Base-by-base conservation (phyloP, 768 basidiomycete species). In the Cystofilobasidium bisporidii region DNA sequence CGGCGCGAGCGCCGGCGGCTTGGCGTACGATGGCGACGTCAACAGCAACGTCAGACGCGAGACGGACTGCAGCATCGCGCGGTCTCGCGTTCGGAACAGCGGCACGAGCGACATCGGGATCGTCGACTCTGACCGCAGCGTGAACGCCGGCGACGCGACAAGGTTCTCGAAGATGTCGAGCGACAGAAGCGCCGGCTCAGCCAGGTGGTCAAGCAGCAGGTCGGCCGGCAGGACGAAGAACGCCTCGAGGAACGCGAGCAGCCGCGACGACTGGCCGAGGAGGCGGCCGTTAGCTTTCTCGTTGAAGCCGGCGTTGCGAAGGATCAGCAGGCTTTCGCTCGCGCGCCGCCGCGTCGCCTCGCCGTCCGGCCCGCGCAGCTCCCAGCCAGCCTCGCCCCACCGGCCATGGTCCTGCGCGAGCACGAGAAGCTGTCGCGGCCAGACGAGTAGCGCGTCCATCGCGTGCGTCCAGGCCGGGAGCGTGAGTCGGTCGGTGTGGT, bases 371-470 rank as follows among this genome's bases (percentile, higher is more conserved):
- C 55, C 57, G 22, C 55, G 36, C 6, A 43, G 36, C 26, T 61
- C 41, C 61, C 63, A 64, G 0, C 32, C 59, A 2, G 18, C 58
- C 32, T 28, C 41, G 14, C 50, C 47, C 62, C 59, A 59, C 40
- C 32, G 65, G 40, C 17, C 59, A 50, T n/a, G 60, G 26, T 60
- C 26, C 20, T 67, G 41, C 8, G 69, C 70, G 12, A 71, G 71
- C 14, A 71, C 47, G 58, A 75, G 70, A 43, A 76, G 63, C 1
- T 28, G 12, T 3, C 5, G 20, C 14, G 92, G 91, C 87, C 87
- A 91, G 74, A 87, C 87, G 69, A 91, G 87, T 26, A 97, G 80
- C 8, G 86, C 87, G 72, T 91, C 87, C 30, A 88, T 83, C 48
- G 93, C 80, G 12, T 90, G 90, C 0, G 89, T 87, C 61, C 89